phyloP scores from a whole-genome alignment of 768 basidiomycete species.

The Suillus brevipes region DNA sequence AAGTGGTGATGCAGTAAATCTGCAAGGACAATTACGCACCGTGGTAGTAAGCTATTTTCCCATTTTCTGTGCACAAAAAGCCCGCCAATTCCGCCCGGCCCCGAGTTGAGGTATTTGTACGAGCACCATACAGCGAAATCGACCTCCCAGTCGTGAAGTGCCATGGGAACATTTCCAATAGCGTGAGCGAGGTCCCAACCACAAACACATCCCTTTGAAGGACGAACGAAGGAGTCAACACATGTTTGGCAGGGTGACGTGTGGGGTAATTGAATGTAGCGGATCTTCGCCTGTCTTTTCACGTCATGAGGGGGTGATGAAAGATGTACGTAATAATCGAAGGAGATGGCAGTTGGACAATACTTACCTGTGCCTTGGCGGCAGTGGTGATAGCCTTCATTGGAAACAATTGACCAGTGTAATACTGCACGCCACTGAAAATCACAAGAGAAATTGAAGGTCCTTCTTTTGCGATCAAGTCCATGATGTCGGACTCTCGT shows the following conservation, averaged over 20 bases:
- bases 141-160: constrained; percentile 89
- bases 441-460: constrained; percentile 84
- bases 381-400: constrained; percentile 82
- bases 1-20: constrained; percentile 11
- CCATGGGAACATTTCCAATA: constrained; percentile 87
- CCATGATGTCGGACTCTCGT: constrained; percentile 86
- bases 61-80: constrained; percentile 86
- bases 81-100: constrained; percentile 97
- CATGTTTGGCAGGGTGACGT: constrained; percentile 14
- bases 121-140: constrained; percentile 99
- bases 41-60: constrained; percentile 61
- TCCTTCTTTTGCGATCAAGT: constrained; percentile 70
- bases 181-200: constrained; percentile 98
- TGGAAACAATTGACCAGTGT: constrained; percentile 94
- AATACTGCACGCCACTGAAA: constrained; percentile 94
- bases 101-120: constrained; percentile 97
- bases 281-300: constrained; percentile 15
- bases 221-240: constrained; percentile 16
- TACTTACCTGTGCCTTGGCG: constrained; percentile 74
- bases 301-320: constrained; percentile 6
- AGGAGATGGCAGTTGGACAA: constrained; percentile 17
- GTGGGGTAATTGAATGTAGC: constrained; percentile 15
- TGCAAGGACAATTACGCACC: constrained; percentile 44
- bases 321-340: constrained; percentile 28
- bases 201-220: constrained; percentile 81